phyloP scores from a whole-genome alignment of 768 basidiomycete species.

The Lanmaoa rubissima region DNA sequence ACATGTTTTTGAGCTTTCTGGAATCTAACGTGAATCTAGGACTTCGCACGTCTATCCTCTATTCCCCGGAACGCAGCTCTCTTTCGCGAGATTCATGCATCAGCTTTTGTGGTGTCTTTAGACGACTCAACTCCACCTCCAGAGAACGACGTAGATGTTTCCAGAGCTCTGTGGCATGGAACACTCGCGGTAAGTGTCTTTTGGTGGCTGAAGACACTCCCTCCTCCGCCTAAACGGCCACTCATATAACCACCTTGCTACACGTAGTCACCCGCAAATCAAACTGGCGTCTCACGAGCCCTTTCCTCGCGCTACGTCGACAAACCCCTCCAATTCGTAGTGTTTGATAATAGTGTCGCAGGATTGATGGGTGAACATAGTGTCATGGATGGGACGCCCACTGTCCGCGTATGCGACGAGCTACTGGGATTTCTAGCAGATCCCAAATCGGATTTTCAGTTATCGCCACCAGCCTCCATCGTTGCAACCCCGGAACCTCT shows the following conservation, averaged over 20 bases:
- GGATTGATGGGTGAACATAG: slow-evolving; percentile 95
- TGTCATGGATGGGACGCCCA: slow-evolving; percentile 88
- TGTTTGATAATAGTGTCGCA: slow-evolving; percentile 77
- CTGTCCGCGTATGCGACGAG: slow-evolving; percentile 67
- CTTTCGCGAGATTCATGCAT: slow-evolving; percentile 73
- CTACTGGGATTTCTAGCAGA: slow-evolving; percentile 59
- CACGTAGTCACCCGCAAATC: slow-evolving; percentile 24
- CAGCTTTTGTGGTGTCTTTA: slow-evolving; percentile 82
- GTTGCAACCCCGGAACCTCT: slow-evolving; percentile 46
- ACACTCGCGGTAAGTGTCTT: slow-evolving; percentile 47
- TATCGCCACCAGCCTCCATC: slow-evolving; percentile 21
- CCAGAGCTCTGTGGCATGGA: slow-evolving; percentile 82
- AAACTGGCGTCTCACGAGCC: slow-evolving; percentile 35
- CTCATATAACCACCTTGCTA: neutral
- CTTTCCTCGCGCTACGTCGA: slow-evolving; percentile 83
- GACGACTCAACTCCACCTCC: slow-evolving; percentile 55
- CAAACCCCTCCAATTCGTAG: slow-evolving; percentile 85
- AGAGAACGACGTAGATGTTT: slow-evolving; percentile 51
- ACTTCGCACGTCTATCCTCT: slow-evolving; percentile 58
- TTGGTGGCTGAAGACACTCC: slow-evolving; percentile 11
- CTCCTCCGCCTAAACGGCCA: neutral
- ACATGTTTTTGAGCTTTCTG: neutral
- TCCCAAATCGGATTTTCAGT: slow-evolving; percentile 63
- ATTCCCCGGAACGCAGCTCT: slow-evolving; percentile 62
- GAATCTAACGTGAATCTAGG: slow-evolving; percentile 38